Percentiles rank a stretch among this genome's conserved stretches.
Conservation (phyloP, 2,329 filamentous ascomycete species). For the Exophiala aquamarina region DNA sequence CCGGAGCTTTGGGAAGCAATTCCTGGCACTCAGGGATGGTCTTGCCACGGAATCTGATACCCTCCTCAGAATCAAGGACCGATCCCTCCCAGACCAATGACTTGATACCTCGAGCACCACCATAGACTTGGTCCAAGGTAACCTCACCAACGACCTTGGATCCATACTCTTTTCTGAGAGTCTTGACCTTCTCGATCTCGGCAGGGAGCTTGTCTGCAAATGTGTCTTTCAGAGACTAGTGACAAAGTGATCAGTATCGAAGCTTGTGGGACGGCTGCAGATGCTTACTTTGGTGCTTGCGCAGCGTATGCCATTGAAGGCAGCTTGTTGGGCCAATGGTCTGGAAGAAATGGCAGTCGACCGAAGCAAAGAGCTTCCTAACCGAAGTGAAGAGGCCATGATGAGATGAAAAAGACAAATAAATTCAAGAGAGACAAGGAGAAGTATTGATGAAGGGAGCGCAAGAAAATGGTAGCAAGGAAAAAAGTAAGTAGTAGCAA, state of each 20-base stretch:
- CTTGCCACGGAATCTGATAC: slow-evolving; percentile 98
- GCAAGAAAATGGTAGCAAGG: slow-evolving; percentile 1
- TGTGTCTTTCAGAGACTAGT: slow-evolving; percentile 92
- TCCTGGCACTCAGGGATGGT: slow-evolving; percentile 99
- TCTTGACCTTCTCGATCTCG: slow-evolving; percentile 99
- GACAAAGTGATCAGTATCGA: slow-evolving; percentile 20
- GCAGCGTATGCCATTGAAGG: slow-evolving; percentile 80
- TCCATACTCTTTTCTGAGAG: slow-evolving; percentile 92
- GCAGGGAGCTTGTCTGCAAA: slow-evolving; percentile 94
- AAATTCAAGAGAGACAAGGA: too few relatives aligned
- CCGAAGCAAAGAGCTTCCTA: slow-evolving; percentile 79
- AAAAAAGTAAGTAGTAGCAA: slow-evolving; percentile 17
- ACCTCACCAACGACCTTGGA: slow-evolving; percentile 96
- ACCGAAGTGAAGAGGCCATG: slow-evolving; percentile 83
- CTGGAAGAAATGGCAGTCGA: slow-evolving; percentile 68
- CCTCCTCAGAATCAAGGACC: slow-evolving; percentile 96
- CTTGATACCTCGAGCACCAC: slow-evolving; percentile 98
- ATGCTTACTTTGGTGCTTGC: slow-evolving; percentile 86
- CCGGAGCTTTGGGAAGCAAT: slow-evolving; percentile 93
- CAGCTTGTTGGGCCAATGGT: slow-evolving; percentile 67
- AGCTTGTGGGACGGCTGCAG: slow-evolving; percentile 86
- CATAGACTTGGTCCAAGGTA: slow-evolving; percentile 98
- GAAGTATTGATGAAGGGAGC: too few relatives aligned
- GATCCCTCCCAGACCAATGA: slow-evolving; percentile 98
- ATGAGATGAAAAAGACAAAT: slow-evolving; percentile 42